Evolutionary conservation across 225 moss, liverwort and hornwort genomes (phyloP).

Genomic region (Sphagnum tenellum): DNA sequence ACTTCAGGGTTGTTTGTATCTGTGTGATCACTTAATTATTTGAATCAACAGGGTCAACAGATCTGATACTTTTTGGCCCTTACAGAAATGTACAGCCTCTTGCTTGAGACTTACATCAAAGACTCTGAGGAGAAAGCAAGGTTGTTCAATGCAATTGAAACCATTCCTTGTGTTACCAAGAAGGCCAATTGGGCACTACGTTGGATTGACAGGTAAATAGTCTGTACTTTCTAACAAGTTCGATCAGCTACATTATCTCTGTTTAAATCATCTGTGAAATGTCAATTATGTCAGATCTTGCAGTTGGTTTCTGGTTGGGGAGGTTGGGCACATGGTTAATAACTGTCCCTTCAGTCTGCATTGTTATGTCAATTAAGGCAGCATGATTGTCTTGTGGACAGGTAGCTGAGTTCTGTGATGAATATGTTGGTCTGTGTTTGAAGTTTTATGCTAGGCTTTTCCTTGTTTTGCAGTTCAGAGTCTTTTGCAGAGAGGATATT

Average conservation of each 20-base stretch:
- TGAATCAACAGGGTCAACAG: too few relatives aligned
- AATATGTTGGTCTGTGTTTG: neutral
- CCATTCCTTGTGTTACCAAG: conserved; percentile 66
- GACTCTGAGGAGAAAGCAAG: conserved; percentile 58
- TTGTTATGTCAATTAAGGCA: too few relatives aligned
- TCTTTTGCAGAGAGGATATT: conserved; percentile 79
- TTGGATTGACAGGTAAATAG: conserved; percentile 75
- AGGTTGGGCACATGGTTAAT: too few relatives aligned
- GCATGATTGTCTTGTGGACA: too few relatives aligned
- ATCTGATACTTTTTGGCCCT: neutral
- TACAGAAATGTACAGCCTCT: conserved; percentile 78
- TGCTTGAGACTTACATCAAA: conserved; percentile 79
- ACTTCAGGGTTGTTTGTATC: too few relatives aligned
- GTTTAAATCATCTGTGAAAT: too few relatives aligned
- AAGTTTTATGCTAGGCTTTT: neutral
- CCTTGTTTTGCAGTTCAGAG: conserved; percentile 26
- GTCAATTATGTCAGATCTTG: too few relatives aligned
- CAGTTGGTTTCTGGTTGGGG: too few relatives aligned
- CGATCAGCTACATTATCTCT: too few relatives aligned
- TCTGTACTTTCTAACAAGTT: too few relatives aligned
- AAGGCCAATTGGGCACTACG: conserved; percentile 83
- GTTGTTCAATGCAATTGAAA: conserved; percentile 77
- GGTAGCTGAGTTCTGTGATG: neutral
- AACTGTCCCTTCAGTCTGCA: too few relatives aligned
- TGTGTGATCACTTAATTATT: too few relatives aligned